A percentile compares a stretch with the other conserved stretches of the same genome.
phyloP scores from a whole-genome alignment of 305 asterid species.

The Rubia peregrina region DNA sequence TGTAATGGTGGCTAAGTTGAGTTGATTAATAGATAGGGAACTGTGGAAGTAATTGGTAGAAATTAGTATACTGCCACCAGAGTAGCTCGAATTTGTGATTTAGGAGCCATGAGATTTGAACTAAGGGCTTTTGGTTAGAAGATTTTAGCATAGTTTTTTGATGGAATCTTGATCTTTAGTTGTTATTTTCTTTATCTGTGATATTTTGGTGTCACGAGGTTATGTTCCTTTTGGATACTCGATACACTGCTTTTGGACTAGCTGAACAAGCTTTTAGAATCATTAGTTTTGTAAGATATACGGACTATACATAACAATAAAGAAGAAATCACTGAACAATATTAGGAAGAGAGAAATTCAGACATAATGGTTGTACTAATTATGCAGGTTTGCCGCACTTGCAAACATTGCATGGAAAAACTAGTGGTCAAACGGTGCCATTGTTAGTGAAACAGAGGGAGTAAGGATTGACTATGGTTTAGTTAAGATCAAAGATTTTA shows the following conservation, averaged over 20 bases:
- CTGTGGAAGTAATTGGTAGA: slow-evolving; percentile 3
- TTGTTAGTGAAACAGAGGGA: no score
- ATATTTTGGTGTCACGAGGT: not conserved
- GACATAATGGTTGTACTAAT: no score
- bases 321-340: no score
- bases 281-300: slow-evolving; percentile 2
- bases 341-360: no score
- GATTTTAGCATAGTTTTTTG: not conserved
- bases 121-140: not conserved
- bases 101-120: not conserved
- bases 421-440: no score
- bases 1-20: not conserved
- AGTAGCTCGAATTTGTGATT: slow-evolving; percentile 1
- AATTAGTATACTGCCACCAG: not conserved
- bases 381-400: no score
- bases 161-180: not conserved
- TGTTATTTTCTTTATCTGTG: not conserved
- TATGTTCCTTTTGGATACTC: slow-evolving; percentile 6
- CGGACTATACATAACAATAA: no score
- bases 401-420: no score
- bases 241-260: not conserved
- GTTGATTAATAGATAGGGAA: not conserved
- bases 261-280: not conserved
- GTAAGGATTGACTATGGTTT: no score
- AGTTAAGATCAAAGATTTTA: no score